These are phyloP conservation scores for Aleurites moluccanus DNA, from an alignment of 441 rosid genomes.

Conservation along the genomic window DNA sequence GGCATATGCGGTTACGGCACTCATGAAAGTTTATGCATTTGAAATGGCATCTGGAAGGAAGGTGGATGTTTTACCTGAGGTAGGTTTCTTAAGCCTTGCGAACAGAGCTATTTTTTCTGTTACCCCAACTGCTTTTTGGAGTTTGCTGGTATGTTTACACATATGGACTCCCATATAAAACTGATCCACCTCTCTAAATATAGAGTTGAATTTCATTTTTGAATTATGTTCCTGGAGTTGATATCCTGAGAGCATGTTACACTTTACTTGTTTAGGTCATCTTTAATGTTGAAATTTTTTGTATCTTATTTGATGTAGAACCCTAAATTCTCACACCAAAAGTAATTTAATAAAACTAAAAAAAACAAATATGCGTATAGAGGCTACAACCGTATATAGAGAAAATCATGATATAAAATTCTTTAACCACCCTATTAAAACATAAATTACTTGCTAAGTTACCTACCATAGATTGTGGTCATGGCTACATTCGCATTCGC, in stretches of 20 bases:
- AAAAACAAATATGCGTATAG: no score
- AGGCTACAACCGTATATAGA: no score
- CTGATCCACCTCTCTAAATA: neutral
- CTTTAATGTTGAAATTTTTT: neutral
- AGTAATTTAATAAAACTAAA: no score
- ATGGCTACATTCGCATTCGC: no score
- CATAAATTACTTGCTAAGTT: no score
- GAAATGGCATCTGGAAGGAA: slow-evolving; percentile 89
- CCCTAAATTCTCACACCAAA: no score
- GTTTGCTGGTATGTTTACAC: neutral
- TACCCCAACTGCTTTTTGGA: neutral
- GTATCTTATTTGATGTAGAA: no score
- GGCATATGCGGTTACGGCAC: slow-evolving; percentile 92
- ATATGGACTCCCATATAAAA: neutral
- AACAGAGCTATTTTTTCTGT: neutral
- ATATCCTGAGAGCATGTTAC: neutral
- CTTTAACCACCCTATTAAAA: no score
- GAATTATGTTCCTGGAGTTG: neutral
- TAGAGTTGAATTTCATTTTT: neutral
- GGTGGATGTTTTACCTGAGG: slow-evolving; percentile 91
- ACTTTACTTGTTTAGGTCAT: neutral
- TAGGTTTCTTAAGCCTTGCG: slow-evolving; percentile 30
- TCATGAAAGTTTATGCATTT: slow-evolving; percentile 86
- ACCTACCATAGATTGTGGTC: no score
- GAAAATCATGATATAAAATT: no score